Base-by-base conservation (phyloP, 1,139 yeast species). In the Geotrichum restrictum region DNA sequence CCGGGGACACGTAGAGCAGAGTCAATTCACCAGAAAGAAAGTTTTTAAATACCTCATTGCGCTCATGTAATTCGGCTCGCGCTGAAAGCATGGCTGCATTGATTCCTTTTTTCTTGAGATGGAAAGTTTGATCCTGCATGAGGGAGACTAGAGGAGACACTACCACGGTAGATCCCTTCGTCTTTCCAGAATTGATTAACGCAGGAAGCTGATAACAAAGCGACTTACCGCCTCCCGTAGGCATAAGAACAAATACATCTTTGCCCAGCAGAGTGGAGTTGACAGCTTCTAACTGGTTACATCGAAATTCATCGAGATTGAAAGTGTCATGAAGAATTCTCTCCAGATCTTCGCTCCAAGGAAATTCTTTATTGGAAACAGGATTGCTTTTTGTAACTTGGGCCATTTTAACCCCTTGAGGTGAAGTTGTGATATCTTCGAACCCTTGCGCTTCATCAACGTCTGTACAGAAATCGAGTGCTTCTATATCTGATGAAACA, bases 211-310 rank as follows among this genome's bases (percentile, higher is more conserved):
- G 99, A 68, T 91, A 94, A 66, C 99, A 94, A 42, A 94, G 72
- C 0, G 98, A 91, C 67, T 94, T 94, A 50, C 99, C 99, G 49
- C 98, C 98, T 41, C 99, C 99, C 0, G 99, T 94, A 0, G 99
- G 99, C 97, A 94, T 93, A 60, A 94, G 74, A 1, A 94, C 98
- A 72, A 94, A 88, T 0, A 88, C 96, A 67, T 94, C 98, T 48
- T 78, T 78, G 0, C 96, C 96, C n/a, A 77, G 69, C 33, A 94
- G 71, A 0, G 96, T 84, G 0, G 96, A 84, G 61, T 85, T 81
- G 10, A 94, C 78, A 0, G 98, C 98, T 55, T 88, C 94, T 42
- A 83, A 71, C 65, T 94, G 99, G 65, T 93, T 88, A 3, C 83
- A 78, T 51, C 99, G 76, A 66, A 94, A 94, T 0, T 78, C 75